Evolutionary conservation across 2,329 filamentous ascomycete species (phyloP), one percentile per base, ranked within the genome.

Genomic region (Xylaria sp.): DNA sequence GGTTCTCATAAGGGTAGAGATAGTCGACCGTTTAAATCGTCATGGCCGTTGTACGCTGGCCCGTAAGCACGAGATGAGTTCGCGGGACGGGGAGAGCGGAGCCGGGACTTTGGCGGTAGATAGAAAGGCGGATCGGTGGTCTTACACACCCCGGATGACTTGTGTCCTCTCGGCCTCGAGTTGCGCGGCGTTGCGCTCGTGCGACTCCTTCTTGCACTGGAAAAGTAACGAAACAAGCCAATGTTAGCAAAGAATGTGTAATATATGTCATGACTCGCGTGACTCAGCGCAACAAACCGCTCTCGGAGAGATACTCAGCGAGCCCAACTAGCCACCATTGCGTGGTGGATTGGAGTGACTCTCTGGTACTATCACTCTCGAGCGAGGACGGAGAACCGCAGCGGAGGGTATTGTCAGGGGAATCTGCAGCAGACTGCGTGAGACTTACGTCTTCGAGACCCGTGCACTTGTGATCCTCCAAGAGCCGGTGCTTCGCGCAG

Each of bases 121-220:
- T 58, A 28, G 13, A 36, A 11, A 44, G 49, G 17, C 23, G 61
- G 26, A 51, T 40, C 10, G n/a, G 20, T 38, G 23, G 62, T 49
- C 64, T 82, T 88, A 97, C 80, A 97, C 91, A 71, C 94, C 94
- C 83, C 92, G 94, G 83, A 98, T 96, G 76, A 97, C 94, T 72
- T 95, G 92, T 56, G 96, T 99, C 78, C 95, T 88, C 86, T 99
- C 95, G 66, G 90, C 89, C 82, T 97, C 93, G 79, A 99, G 86
- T 83, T 97, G 94, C 73, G 94, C 92, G 68, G 93, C 93, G 80
- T 99, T 99, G 74, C 94, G 90, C 80, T 97, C 93, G 82, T 97
- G 93, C 57, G 93, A 95, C 81, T 97, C 94, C 85, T 97, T 96
- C 87, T 97, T 97, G 87, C 95, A 97, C 89, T 91, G 78, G 36